Evolutionary conservation across 2,329 filamentous ascomycete species (phyloP), one percentile per base, ranked within the genome.

Genomic region (Talaromyces atroroseus): DNA sequence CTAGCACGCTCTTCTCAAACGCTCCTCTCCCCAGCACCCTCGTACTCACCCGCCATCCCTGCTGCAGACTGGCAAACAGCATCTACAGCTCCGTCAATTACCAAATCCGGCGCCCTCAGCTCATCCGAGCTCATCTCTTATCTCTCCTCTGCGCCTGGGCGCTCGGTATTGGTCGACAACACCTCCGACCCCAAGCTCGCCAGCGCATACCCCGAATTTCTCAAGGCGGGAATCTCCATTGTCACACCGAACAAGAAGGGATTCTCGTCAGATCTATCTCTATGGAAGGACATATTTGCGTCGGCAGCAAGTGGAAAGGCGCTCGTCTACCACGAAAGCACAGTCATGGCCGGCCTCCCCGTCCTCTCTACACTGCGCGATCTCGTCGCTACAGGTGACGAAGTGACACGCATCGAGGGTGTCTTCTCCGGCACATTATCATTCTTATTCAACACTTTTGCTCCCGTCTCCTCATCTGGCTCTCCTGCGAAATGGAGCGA

Each of bases 191-290:
- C 92, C 65, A 86, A 88, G 61, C 81, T 99, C 29, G 94, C 92
- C 49, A 83, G 89, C 59, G 76, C 83, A 29, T 99, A 99, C 74
- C 92, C 94, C 1, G 73, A 82, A 48, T 89, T 95, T 73, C 78
- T 99, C 59, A 81, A 83, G 66, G 83, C 85, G 61, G 92, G 92
- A 12, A 86, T 99, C 72, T 92, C 85, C 73, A 85, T 99, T 65
- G 90, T 97, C 26, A 99, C 94, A 0, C 92, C 94, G 45, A 99
- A 97, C 81, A 99, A 99, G 80, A 99, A 99, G 76, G 92, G 89
- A 14, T 99, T 99, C 76, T 95, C 90, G 0, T 86, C 88, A 57
- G 85, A 83, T 47, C 85, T 89, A 66, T 79, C 84, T 64, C 78
- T 96, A 56, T 99, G 92, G 92, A 82, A 89, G 67, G 84, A 88